A percentile compares a stretch with the other conserved stretches of the same genome.
phyloP scores from a whole-genome alignment of 768 basidiomycete species.

The Sutorius australiensis region DNA sequence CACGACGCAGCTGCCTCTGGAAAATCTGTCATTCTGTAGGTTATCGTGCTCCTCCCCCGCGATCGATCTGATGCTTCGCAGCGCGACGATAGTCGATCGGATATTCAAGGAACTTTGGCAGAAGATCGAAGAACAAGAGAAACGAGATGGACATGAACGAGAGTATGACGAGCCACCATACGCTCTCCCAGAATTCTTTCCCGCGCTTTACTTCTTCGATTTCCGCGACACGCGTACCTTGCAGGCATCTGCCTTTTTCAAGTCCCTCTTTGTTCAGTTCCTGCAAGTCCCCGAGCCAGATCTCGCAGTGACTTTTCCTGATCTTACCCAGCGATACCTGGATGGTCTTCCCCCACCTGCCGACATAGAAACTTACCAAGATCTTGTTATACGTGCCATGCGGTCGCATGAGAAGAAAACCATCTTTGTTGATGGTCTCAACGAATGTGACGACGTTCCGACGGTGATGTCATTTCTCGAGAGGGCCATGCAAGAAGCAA shows the following conservation, averaged over 20 bases:
- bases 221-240: slow-evolving; percentile 24
- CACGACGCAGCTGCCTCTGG: slow-evolving; percentile 15
- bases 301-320: slow-evolving; percentile 19
- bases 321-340: slow-evolving; percentile 11
- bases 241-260: slow-evolving; percentile 17
- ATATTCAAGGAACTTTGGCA: slow-evolving; percentile 23
- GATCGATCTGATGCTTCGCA: slow-evolving; percentile 8
- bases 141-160: slow-evolving; percentile 13
- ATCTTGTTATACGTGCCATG: slow-evolving; percentile 23
- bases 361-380: slow-evolving; percentile 10
- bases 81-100: slow-evolving; percentile 24
- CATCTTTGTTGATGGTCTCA: slow-evolving; percentile 24
- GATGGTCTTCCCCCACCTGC: slow-evolving; percentile 19
- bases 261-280: slow-evolving; percentile 26
- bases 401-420: slow-evolving; percentile 18
- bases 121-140: slow-evolving; percentile 20
- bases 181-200: slow-evolving; percentile 23
- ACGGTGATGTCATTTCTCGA: slow-evolving; percentile 23
- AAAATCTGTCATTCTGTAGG: slow-evolving; percentile 25
- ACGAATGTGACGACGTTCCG: slow-evolving; percentile 24
- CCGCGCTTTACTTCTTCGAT: slow-evolving; percentile 29
- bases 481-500: slow-evolving; percentile 17
- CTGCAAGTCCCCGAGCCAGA: slow-evolving; percentile 22
- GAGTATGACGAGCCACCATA: slow-evolving; percentile 14
- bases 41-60: not conserved